These are phyloP conservation scores for Cornus kousa DNA, from an alignment of 148 eudicot genomes.

Conservation along the genomic window DNA sequence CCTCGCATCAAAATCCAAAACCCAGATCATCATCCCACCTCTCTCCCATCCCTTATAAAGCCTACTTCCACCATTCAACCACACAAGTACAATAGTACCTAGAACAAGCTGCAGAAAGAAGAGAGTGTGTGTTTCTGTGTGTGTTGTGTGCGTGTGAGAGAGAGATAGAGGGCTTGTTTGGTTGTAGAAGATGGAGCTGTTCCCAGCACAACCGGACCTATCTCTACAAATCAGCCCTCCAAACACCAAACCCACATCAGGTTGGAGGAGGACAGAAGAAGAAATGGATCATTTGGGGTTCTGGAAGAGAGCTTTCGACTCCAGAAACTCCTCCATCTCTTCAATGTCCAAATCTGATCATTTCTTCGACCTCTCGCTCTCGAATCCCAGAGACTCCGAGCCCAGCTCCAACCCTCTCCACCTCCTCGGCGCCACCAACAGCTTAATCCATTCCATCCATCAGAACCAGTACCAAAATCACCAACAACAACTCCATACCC, in stretches of 20 bases:
- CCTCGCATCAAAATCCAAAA: not conserved
- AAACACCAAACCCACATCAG: constrained; percentile 34
- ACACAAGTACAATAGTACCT: not conserved
- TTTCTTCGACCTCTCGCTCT: constrained; percentile 33
- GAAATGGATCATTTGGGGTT: constrained; percentile 38
- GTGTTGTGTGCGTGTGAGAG: not conserved
- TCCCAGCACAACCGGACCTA: constrained; percentile 75
- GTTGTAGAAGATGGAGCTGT: constrained; percentile 52
- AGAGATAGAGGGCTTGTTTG: constrained; percentile 13
- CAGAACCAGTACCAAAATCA: constrained; percentile 7
- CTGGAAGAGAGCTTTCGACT: constrained; percentile 50
- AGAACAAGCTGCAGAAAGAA: not conserved
- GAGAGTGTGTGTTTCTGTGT: no score
- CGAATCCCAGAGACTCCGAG: constrained; percentile 16
- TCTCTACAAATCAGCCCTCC: constrained; percentile 78
- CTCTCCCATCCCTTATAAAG: not conserved
- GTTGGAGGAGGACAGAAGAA: constrained; percentile 17
- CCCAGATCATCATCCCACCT: constrained; percentile 7
- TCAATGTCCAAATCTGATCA: constrained; percentile 15
- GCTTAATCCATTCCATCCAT: constrained; percentile 17
- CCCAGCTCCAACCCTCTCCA: constrained; percentile 1
- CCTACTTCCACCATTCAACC: not conserved
- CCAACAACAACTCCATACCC: constrained; percentile 18
- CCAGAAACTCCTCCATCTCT: constrained; percentile 28
- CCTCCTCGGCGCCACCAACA: constrained; percentile 6